These are phyloP conservation scores for Solanum hybrid DNA, from an alignment of 305 asterid species.

Conservation along the genomic window DNA sequence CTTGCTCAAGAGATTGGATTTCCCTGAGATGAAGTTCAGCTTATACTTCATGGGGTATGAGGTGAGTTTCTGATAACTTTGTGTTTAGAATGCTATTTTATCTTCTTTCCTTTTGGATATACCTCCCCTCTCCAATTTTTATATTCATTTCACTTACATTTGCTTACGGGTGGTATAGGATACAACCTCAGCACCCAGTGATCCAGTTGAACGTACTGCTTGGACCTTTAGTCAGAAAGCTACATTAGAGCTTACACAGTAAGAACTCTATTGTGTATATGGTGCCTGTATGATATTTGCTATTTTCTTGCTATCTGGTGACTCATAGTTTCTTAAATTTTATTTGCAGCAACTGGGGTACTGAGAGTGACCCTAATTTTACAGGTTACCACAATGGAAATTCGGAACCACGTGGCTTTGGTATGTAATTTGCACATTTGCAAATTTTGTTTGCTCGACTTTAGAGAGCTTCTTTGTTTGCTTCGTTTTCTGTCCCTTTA, in stretches of 20 bases:
- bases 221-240: constrained; percentile 88
- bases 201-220: constrained; percentile 57
- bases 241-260: constrained; percentile 84
- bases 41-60: constrained; percentile 78
- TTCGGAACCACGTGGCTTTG: constrained; percentile 92
- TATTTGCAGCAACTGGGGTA: constrained; percentile 80
- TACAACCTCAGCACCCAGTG: constrained; percentile 60
- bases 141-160: background rate
- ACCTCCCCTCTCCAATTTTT: background rate
- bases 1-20: constrained; percentile 83
- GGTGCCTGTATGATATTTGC: background rate
- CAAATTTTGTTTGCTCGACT: background rate
- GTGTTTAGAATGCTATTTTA: background rate
- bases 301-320: background rate
- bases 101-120: background rate
- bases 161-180: constrained; percentile 35
- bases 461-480: background rate
- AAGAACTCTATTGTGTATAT: constrained; percentile 15
- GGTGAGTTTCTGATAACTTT: constrained; percentile 27
- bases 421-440: constrained; percentile 26
- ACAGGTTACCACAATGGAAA: constrained; percentile 87
- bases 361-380: constrained; percentile 78
- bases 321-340: background rate
- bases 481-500: background rate
- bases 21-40: constrained; percentile 65